These are phyloP conservation scores for Fomitopsis betulina DNA, from an alignment of 1,284 basidiomycete species.

Conservation along the genomic window DNA sequence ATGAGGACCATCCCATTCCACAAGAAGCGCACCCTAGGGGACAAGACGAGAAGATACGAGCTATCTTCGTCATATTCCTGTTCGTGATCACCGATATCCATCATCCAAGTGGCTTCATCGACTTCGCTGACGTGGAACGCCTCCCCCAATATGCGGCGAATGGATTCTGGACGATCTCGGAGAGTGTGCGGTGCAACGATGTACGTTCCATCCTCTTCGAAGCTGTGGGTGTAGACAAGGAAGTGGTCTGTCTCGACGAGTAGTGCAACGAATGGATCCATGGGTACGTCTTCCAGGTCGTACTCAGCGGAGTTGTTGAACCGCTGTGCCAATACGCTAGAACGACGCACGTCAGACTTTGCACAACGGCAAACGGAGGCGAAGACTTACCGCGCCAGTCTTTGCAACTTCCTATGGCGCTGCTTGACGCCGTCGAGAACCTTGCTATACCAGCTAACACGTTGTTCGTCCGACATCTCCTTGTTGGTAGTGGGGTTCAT, in stretches of 20 bases:
- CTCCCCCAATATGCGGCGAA: slow-evolving; percentile 80
- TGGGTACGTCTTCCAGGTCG: slow-evolving; percentile 73
- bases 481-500: slow-evolving; percentile 19
- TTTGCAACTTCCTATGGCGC: slow-evolving; percentile 90
- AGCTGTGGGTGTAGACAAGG: slow-evolving; percentile 88
- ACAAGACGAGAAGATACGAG: slow-evolving; percentile 81
- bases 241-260: slow-evolving; percentile 90
- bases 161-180: slow-evolving; percentile 76
- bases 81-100: slow-evolving; percentile 46
- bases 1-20: slow-evolving; percentile 93
- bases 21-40: slow-evolving; percentile 84
- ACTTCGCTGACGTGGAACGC: slow-evolving; percentile 77
- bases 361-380: background rate
- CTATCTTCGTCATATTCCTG: slow-evolving; percentile 51
- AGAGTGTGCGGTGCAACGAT: slow-evolving; percentile 86
- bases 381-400: slow-evolving; percentile 73
- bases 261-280: slow-evolving; percentile 78
- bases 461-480: slow-evolving; percentile 77
- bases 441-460: slow-evolving; percentile 87
- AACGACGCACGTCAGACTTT: background rate
- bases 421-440: slow-evolving; percentile 92
- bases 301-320: slow-evolving; percentile 98
- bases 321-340: slow-evolving; percentile 74
- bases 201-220: slow-evolving; percentile 93
- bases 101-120: slow-evolving; percentile 52